These are phyloP conservation scores for Turritis glabra DNA, from an alignment of 345 rosid genomes.

Conservation along the genomic window DNA sequence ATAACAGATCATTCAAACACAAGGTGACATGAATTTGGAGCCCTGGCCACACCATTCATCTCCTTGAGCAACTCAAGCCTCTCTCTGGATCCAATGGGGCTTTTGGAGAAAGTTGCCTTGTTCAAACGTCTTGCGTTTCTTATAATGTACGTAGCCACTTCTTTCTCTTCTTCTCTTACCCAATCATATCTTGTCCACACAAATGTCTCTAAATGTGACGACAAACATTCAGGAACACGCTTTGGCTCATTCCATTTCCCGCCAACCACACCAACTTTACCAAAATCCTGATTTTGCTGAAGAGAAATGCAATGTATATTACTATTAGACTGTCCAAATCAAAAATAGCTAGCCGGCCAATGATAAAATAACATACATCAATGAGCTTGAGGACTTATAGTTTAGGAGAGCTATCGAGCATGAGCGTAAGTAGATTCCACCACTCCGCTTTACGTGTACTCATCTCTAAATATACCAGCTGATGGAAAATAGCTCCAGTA, in stretches of 20 bases:
- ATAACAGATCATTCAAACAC: neutral
- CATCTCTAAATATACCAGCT: slow-evolving; percentile 15
- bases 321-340: neutral
- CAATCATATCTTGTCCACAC: neutral
- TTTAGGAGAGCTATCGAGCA: slow-evolving; percentile 18
- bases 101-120: neutral
- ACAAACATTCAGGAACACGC: slow-evolving; percentile 1
- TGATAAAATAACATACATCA: slow-evolving; percentile 1
- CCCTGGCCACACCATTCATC: neutral
- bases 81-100: neutral
- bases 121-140: neutral
- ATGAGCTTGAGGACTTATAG: slow-evolving; percentile 8
- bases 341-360: too few species aligned
- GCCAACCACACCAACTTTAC: neutral
- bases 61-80: neutral
- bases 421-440: slow-evolving; percentile 18
- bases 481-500: neutral
- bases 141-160: slow-evolving; percentile 1
- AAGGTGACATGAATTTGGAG: slow-evolving; percentile 15
- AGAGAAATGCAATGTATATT: neutral
- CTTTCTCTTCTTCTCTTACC: neutral
- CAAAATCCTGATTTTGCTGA: neutral
- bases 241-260: slow-evolving; percentile 1
- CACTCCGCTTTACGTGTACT: neutral
- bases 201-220: slow-evolving; percentile 5